phyloP scores from a whole-genome alignment of 768 basidiomycete species.

The Vararia minispora region DNA sequence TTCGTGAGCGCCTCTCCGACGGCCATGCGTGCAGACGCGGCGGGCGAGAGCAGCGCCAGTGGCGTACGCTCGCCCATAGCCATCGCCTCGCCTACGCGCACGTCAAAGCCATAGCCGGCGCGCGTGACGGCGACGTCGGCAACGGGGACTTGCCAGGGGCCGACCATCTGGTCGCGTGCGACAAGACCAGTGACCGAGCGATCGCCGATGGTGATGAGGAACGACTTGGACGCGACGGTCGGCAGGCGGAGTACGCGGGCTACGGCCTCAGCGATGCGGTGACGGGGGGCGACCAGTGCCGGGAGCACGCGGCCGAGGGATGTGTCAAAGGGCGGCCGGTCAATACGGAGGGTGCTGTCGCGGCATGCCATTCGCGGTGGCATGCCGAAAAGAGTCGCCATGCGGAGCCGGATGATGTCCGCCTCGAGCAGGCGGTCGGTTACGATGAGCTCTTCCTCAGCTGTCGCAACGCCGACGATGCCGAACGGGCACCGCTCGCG shows the following conservation, averaged over 20 bases:
- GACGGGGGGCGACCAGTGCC: slow-evolving; percentile 24
- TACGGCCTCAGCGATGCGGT: slow-evolving; percentile 52
- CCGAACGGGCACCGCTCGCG: slow-evolving; percentile 93
- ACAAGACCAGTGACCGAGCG: slow-evolving; percentile 90
- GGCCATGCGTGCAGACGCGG: slow-evolving; percentile 92
- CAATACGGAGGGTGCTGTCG: slow-evolving; percentile 37
- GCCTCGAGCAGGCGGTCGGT: slow-evolving; percentile 73
- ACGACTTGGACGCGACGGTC: slow-evolving; percentile 89
- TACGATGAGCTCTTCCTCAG: slow-evolving; percentile 73
- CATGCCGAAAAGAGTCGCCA: slow-evolving; percentile 96
- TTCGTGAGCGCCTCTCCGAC: slow-evolving; percentile 92
- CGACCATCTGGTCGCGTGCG: slow-evolving; percentile 96
- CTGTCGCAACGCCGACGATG: slow-evolving; percentile 80
- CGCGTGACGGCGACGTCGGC: slow-evolving; percentile 96
- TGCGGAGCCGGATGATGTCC: slow-evolving; percentile 80
- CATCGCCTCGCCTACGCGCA: slow-evolving; percentile 87
- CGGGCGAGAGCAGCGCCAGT: slow-evolving; percentile 74
- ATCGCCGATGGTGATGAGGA: slow-evolving; percentile 98
- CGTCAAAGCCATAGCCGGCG: slow-evolving; percentile 88
- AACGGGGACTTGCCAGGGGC: slow-evolving; percentile 96
- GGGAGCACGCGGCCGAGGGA: slow-evolving; percentile 59
- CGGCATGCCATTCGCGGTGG: slow-evolving; percentile 82
- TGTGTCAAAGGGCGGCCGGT: slow-evolving; percentile 53
- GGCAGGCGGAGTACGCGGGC: slow-evolving; percentile 84
- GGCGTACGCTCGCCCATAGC: slow-evolving; percentile 97